Base-by-base conservation (phyloP, 1,284 basidiomycete genomes). In the Cutaneotrichosporon sp. region DNA sequence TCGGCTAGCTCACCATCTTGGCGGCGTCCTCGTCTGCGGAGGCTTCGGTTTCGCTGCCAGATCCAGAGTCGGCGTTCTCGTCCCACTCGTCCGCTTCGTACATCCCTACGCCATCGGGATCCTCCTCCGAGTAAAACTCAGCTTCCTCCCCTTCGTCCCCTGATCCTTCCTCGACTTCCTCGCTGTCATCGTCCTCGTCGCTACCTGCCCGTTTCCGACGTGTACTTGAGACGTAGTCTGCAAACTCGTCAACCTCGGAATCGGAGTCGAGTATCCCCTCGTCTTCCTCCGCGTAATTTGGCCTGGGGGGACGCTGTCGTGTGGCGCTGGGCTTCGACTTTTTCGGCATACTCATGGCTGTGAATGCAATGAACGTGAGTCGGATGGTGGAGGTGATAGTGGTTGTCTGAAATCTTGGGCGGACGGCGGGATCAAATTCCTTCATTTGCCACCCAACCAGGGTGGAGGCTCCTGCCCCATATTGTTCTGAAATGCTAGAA, bases 121-220 rank as follows among this genome's bases (percentile, higher is more conserved):
- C 61, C 25, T 64, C 67, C 24, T 59, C 38, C 71, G 68, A 35
- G 70, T 69, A 44, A 68, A 57, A 45, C 11, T 80, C 84, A 54
- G 81, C 80, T 22, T 78, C 78, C 31, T 81, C 72, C 26, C 81
- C 75, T 4, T 79, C 79, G 3, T 75, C 76, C 60, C 82, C 80
- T 31, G 9, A 9, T 31, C 29, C 29, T 14, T 9, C 1, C 73
- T 65, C 48, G 79, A 56, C 38, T 11, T 55, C 57, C 19, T 59
- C 58, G 20, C 59, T 63, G 5, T 62, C 61, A 12, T 65, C 61
- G 25, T 67, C 59, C 10, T 49, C 78, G 29, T 81, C 72, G 60
- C 81, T 79, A 1, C 73, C 44, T n/a, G 20, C 33, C 20, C 31
- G 49, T 3, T 46, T 39, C 38, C 48, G 79, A 54, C 34, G 52